Conservation (phyloP, 768 basidiomycete species). For the Kwoniella botswanensis region DNA sequence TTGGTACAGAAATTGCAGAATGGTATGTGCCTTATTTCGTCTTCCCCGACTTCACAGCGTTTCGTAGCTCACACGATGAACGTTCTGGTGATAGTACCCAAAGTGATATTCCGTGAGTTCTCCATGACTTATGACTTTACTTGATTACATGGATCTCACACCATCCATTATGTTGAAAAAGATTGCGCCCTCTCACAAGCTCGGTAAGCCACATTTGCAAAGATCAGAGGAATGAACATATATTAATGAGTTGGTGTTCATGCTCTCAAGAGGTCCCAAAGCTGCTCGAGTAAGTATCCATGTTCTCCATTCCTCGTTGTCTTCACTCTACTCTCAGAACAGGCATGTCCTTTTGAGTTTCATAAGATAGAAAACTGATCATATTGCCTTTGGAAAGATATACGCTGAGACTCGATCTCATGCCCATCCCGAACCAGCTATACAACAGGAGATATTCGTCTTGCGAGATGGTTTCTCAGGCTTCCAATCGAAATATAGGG, state of each 20-base stretch:
- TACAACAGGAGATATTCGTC: slow-evolving; percentile 51
- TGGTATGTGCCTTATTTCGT: slow-evolving; percentile 26
- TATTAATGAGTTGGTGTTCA: neutral
- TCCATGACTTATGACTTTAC: neutral
- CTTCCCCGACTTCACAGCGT: no score
- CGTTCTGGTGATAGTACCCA: slow-evolving; percentile 34
- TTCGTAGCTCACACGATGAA: neutral
- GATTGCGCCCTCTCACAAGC: slow-evolving; percentile 56
- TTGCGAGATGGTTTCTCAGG: slow-evolving; percentile 57
- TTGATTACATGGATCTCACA: neutral
- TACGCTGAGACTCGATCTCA: slow-evolving; percentile 50
- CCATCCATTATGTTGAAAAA: slow-evolving; percentile 6
- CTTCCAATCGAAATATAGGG: slow-evolving; percentile 51
- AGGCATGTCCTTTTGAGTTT: neutral
- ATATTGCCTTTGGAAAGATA: slow-evolving; percentile 34
- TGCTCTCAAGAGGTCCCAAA: slow-evolving; percentile 45
- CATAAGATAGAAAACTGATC: neutral
- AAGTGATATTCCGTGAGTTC: slow-evolving; percentile 54
- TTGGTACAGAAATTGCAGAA: slow-evolving; percentile 48
- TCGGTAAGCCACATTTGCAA: slow-evolving; percentile 32
- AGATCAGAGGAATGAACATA: no score
- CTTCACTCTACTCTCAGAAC: neutral
- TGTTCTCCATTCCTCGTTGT: neutral
- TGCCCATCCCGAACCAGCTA: slow-evolving; percentile 21
- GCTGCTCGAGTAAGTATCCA: slow-evolving; percentile 51